phyloP scores from a whole-genome alignment of 192 early-diverging fungal genomes.

The Coemansia erecta region DNA sequence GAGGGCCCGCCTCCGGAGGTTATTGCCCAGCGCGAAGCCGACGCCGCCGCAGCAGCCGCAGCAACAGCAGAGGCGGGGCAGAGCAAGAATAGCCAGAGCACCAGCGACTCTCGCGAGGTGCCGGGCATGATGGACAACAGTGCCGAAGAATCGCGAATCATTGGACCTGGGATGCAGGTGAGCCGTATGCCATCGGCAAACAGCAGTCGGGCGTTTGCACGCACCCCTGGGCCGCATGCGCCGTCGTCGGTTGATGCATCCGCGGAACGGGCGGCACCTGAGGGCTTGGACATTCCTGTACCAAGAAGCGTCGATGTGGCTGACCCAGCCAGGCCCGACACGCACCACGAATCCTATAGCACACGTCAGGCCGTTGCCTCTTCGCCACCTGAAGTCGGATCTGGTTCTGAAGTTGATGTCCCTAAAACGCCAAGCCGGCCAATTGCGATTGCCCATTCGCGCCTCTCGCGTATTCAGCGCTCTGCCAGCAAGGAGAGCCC shows the following conservation, averaged over 20 bases:
- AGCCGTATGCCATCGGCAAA: neutral
- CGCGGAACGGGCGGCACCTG: neutral
- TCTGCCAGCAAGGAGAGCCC: neutral
- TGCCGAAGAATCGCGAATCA: constrained; percentile 21
- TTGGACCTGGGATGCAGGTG: constrained; percentile 10
- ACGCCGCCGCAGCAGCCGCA: neutral
- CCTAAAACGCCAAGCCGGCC: constrained; percentile 4
- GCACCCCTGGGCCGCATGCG: neutral
- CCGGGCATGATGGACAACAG: constrained; percentile 38
- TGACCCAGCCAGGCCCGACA: too few relatives aligned
- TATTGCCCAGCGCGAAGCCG: constrained; percentile 15
- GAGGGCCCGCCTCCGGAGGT: constrained; percentile 46
- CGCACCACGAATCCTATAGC: too few relatives aligned
- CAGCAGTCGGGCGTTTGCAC: neutral
- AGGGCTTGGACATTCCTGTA: neutral
- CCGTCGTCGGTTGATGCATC: neutral
- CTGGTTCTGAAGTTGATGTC: neutral
- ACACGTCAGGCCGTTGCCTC: too few relatives aligned
- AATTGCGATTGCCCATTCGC: constrained; percentile 29
- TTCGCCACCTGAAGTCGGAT: too few relatives aligned
- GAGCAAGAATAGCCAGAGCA: neutral
- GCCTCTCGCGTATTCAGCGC: constrained; percentile 12
- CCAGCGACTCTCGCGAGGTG: constrained; percentile 23
- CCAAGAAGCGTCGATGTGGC: neutral
- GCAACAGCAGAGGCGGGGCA: neutral